Evolutionary conservation across 192 early-diverging fungal genomes (phyloP).

Genomic region (Coemansia sp.): DNA sequence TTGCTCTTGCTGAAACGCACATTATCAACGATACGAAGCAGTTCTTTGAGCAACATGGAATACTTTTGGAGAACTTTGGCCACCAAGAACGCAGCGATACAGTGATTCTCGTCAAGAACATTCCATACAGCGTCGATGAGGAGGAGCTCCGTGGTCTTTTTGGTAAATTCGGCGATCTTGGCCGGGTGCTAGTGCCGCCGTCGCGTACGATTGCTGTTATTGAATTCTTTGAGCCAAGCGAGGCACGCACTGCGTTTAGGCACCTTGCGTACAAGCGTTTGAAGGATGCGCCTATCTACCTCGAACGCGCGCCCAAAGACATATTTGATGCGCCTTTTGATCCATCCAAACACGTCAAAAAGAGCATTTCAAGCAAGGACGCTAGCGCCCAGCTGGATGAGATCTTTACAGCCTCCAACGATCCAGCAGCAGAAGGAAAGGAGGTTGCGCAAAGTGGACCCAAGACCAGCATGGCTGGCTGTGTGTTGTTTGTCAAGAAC

Average conservation of each 20-base stretch:
- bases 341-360: conserved; percentile 34
- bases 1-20: conserved; percentile 98
- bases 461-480: conserved; percentile 58
- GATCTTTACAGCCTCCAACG: conserved; percentile 49
- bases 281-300: conserved; percentile 86
- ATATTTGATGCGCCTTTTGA: conserved; percentile 68
- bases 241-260: conserved; percentile 86
- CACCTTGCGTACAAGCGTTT: conserved; percentile 89
- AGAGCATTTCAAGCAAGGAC: conserved; percentile 20
- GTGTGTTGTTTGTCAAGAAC: conserved; percentile 96
- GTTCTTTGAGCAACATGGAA: conserved; percentile 84
- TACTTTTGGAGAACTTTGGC: conserved; percentile 77
- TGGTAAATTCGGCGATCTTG: conserved; percentile 85
- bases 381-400: conserved; percentile 38
- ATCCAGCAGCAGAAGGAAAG: conserved; percentile 40
- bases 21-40: conserved; percentile 93
- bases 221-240: conserved; percentile 86
- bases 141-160: conserved; percentile 81
- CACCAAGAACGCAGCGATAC: conserved; percentile 81
- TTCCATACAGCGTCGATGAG: conserved; percentile 78
- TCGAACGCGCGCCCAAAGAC: conserved; percentile 89
- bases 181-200: conserved; percentile 88
- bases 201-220: conserved; percentile 91
- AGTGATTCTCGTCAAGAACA: conserved; percentile 95
- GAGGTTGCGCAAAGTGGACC: conserved; percentile 35